Evolutionary conservation across 2,329 filamentous ascomycete genomes (phyloP).

Genomic region (Paracorniculantispora psalliotae): DNA sequence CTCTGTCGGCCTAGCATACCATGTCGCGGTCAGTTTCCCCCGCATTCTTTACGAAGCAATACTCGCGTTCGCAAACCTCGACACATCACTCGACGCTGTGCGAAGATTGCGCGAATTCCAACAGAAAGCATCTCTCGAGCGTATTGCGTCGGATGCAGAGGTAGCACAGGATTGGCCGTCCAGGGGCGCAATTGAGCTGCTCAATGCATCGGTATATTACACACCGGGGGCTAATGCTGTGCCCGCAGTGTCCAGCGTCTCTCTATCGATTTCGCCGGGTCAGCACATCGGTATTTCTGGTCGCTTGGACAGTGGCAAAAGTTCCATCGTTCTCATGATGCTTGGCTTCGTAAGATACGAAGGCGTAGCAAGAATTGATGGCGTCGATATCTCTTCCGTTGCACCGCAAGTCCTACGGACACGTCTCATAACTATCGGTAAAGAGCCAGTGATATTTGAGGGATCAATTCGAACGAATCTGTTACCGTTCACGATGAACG

Average conservation of each 20-base stretch:
- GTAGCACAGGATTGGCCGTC: not conserved
- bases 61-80: not conserved
- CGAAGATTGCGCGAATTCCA: not conserved
- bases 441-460: conserved; percentile 40
- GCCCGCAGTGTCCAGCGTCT: not conserved
- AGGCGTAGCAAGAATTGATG: conserved; percentile 35
- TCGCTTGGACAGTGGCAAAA: not conserved
- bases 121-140: not conserved
- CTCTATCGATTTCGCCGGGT: not conserved
- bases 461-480: conserved; percentile 40
- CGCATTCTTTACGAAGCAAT: not conserved
- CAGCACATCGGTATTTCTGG: not conserved
- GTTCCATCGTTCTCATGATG: not conserved
- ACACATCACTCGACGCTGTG: not conserved
- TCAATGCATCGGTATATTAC: not conserved
- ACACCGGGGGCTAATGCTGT: not conserved
- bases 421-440: conserved; percentile 37
- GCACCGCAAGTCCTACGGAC: conserved; percentile 36
- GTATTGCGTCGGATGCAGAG: not conserved
- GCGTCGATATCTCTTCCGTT: conserved; percentile 33
- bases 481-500: conserved; percentile 26
- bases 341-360: not conserved
- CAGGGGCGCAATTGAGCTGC: not conserved
- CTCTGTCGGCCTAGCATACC: not conserved
- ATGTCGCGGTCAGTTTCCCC: not conserved